These are phyloP conservation scores for Daucus carota DNA, from an alignment of 129 eudicot genomes.

Conservation along the genomic window DNA sequence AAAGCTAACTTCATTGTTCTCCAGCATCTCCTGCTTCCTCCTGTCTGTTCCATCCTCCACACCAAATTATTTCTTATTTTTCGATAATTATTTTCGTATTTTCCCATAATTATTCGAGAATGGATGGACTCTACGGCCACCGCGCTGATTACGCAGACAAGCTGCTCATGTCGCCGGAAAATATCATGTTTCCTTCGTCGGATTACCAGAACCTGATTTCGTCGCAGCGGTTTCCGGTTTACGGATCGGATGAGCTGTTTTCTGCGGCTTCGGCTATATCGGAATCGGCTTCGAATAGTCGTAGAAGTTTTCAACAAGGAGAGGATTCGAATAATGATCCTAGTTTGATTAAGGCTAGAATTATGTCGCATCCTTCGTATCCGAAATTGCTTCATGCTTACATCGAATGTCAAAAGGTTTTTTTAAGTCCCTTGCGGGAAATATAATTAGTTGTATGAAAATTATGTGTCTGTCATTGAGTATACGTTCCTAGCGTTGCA, in stretches of 20 bases:
- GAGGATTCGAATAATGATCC: constrained; percentile 16
- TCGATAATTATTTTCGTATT: no score
- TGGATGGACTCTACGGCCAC: constrained; percentile 79
- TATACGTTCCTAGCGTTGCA: no score
- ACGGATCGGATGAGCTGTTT: constrained; percentile 44
- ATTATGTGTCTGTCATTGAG: no score
- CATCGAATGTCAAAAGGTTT: constrained; percentile 90
- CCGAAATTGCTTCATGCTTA: constrained; percentile 76
- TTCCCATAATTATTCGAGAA: background rate
- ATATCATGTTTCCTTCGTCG: constrained; percentile 45
- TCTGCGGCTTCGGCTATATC: constrained; percentile 44
- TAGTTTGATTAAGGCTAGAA: constrained; percentile 48
- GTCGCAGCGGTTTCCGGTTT: constrained; percentile 27
- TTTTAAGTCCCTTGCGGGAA: background rate
- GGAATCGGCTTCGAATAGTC: constrained; percentile 41
- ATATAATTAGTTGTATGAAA: no score
- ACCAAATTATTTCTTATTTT: no score
- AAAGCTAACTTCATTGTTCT: background rate
- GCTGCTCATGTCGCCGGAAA: constrained; percentile 53
- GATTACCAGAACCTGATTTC: constrained; percentile 32
- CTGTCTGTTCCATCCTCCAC: background rate
- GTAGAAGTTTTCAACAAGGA: constrained; percentile 16
- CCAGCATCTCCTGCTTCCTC: background rate
- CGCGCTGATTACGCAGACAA: constrained; percentile 47
- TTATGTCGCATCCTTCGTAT: constrained; percentile 78